Evolutionary conservation across 2,329 filamentous ascomycete genomes (phyloP).

Genomic region (Ophiobolus disseminans): DNA sequence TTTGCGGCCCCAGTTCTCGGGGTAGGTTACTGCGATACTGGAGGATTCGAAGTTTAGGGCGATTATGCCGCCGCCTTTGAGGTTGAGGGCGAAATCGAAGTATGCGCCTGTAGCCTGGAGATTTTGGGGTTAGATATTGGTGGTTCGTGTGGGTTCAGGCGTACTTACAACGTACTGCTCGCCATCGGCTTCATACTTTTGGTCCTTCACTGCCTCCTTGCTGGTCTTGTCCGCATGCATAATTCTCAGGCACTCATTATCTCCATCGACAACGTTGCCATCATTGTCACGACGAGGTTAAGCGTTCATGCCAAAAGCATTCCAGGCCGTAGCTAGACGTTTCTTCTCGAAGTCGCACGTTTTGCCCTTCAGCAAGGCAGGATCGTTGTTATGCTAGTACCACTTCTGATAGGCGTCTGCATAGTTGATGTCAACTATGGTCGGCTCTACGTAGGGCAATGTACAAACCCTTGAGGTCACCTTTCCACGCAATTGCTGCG

Average conservation of each 20-base stretch:
- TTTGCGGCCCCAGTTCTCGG: neutral
- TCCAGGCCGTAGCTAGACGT: neutral
- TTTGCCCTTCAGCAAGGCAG: too few species aligned
- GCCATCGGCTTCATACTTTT: slow-evolving; percentile 9
- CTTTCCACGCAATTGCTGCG: slow-evolving; percentile 23
- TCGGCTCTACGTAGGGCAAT: too few species aligned
- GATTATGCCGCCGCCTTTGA: slow-evolving; percentile 7
- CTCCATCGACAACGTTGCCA: neutral
- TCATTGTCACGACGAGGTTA: neutral
- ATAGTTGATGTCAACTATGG: neutral
- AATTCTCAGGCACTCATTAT: neutral
- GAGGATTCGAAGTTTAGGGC: slow-evolving; percentile 3
- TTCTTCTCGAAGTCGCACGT: neutral
- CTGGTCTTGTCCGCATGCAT: neutral
- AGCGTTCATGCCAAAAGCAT: neutral
- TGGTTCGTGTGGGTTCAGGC: neutral
- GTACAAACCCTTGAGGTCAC: slow-evolving; percentile 15
- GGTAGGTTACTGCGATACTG: neutral
- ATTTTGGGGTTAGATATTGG: neutral
- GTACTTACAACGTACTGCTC: slow-evolving; percentile 1
- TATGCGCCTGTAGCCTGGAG: slow-evolving; percentile 1
- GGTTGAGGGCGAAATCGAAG: slow-evolving; percentile 1
- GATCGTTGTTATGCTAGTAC: too few species aligned
- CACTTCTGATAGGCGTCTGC: neutral
- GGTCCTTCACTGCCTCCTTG: neutral